Evolutionary conservation across 345 rosid species (phyloP), one percentile per base, ranked within the genome.

Genomic region (Trapa bicornis): DNA sequence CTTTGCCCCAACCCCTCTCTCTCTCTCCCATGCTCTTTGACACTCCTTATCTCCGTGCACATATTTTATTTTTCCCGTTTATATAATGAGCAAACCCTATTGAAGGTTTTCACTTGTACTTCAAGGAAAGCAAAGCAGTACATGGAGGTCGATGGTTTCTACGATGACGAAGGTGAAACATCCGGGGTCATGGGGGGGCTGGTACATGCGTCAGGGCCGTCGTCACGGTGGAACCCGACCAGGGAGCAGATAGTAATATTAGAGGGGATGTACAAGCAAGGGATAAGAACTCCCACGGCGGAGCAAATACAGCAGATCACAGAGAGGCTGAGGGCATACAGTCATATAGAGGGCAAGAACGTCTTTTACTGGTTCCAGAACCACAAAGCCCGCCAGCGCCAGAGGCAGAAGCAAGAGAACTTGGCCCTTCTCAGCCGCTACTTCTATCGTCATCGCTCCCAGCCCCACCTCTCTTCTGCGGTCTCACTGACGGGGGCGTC

Each of bases 291-390:
- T 1, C 99, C 99, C 13, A 87, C 74, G 11, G 92, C 97, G 15
- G 96, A 91, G 22, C 96, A 91, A 82, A 94, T 94, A 67, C 92
- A 94, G 79, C 91, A 86, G 65, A 94, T 94, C 70, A 84, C 97
- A 2, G 71, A 68, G 33, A 82, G 85, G 70, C 96, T 94, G 36
- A 85, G 81, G 36, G 89, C 75, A 3, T 81, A 71, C 67, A 96
- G 99, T 29, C 85, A 83, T 65, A 94, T 94, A 56, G 97, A 94
- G 77, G 99, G 97, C n/a, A 91, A 94, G 75, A 94, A 94, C 75
- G 99, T 94, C 36, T 94, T 94, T 56, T 94, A 94, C 65, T 91
- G 99, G 99, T 94, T 94, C 63, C 99, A 94, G 68, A 94, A 94
- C 82, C 97, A 94, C 38, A 91, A 91, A 79, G 99, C 99, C 33